Evolutionary conservation across 495 filamentous ascomycete genomes (phyloP), one percentile per base, ranked within the genome.

Genomic region (Neurospora sp.): DNA sequence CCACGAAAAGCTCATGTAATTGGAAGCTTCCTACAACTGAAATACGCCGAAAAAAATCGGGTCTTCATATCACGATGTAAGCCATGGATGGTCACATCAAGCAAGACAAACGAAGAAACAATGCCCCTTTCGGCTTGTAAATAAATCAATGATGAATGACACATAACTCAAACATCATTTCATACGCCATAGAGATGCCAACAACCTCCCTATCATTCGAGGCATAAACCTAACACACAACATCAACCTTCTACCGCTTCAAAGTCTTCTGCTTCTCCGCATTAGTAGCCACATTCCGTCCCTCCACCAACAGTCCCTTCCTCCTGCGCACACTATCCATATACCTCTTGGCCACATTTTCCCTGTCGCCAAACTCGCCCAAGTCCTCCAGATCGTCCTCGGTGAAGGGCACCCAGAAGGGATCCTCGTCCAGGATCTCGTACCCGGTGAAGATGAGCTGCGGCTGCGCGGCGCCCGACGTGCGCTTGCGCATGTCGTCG

Each of bases 211-310:
- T 7, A 41, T 2, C 5, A 14, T 14, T 41, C 40, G 16, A 41
- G 16, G 1, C 1, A 3, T 41, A 5, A 41, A 41, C 40, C 14
- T 41, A 41, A 41, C 40, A 16, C 40, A 2, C 40, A 2, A 42
- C 40, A 42, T 0, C 12, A 37, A 37, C 27, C n/a, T 2, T 69
- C 46, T 88, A 98, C 85, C 93, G 88, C 90, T 99, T 99, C 82
- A 99, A 80, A 35, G 93, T 98, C 91, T 97, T 98, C 87, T 98
- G 96, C 89, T 98, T 98, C 89, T 97, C 93, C 31, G 94, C 96
- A 88, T 94, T 91, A 41, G 82, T 87, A 73, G 85, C 89, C 76
- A 97, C 92, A 20, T 83, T 83, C 76, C 88, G 85, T 14, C 92
- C 92, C 84, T 89, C 88, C 16, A 99, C 90, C 77, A 94, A 83